These are phyloP conservation scores for Hawksworthiomyces lignivorus DNA, from an alignment of 2,329 filamentous ascomycete species.

Conservation along the genomic window DNA sequence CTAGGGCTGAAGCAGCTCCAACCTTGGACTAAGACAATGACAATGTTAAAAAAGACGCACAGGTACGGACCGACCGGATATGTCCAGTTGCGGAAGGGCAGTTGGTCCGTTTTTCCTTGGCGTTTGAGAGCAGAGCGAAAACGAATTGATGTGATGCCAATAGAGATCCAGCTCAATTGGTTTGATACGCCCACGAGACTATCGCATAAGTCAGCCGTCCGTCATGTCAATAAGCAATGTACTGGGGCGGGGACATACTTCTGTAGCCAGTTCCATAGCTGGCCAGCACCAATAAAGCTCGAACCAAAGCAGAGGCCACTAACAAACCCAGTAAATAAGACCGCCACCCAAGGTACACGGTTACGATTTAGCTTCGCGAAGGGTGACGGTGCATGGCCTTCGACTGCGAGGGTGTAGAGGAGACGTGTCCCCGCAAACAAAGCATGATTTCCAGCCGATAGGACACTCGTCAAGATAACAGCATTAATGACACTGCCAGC, in stretches of 20 bases:
- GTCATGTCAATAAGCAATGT: not conserved
- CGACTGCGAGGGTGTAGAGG: conserved; percentile 48
- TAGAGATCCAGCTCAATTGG: conserved; percentile 58
- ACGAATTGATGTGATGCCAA: conserved; percentile 56
- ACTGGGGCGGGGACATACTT: conserved; percentile 35
- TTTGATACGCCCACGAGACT: conserved; percentile 60
- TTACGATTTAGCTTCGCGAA: conserved; percentile 44
- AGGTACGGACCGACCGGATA: conserved; percentile 55
- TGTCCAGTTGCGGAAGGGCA: conserved; percentile 61
- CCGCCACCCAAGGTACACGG: conserved; percentile 45
- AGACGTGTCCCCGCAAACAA: conserved; percentile 49
- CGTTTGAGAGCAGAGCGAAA: conserved; percentile 50
- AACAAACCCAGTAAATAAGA: conserved; percentile 45
- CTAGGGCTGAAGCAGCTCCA: conserved; percentile 54
- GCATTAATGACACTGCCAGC: conserved; percentile 54
- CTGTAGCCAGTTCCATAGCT: conserved; percentile 60
- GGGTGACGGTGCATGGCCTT: conserved; percentile 47
- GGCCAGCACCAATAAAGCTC: conserved; percentile 56
- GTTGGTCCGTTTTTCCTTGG: conserved; percentile 52
- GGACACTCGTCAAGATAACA: conserved; percentile 49
- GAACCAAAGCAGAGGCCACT: conserved; percentile 56
- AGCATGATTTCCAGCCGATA: conserved; percentile 51
- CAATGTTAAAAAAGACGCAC: conserved; percentile 47
- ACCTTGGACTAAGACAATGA: conserved; percentile 56
- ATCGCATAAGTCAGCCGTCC: too few relatives aligned